phyloP scores from a whole-genome alignment of 805 yeast genomes.

The Zygotorulaspora chibaensis region DNA sequence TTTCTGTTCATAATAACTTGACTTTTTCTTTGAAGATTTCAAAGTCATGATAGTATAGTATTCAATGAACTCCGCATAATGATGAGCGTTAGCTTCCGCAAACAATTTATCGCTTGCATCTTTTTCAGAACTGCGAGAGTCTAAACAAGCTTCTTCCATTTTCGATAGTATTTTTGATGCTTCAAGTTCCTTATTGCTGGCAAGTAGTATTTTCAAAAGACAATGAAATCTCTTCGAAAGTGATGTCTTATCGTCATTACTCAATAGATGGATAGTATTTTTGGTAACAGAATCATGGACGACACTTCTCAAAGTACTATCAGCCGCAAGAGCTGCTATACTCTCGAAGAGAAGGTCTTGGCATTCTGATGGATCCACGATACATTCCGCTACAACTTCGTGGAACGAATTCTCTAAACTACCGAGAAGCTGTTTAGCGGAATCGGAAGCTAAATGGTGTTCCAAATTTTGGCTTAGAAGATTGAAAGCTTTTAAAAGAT shows the following conservation, averaged over 20 bases:
- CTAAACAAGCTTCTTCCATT: constrained; percentile 30
- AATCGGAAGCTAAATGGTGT: constrained; percentile 8
- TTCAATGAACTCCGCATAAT: constrained; percentile 40
- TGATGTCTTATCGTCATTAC: constrained; percentile 9
- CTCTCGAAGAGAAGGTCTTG: constrained; percentile 21
- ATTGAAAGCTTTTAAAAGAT: constrained; percentile 24
- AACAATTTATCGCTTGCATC: constrained; percentile 21
- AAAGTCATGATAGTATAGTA: constrained; percentile 26
- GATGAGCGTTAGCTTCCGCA: constrained; percentile 40
- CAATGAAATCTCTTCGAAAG: constrained; percentile 24
- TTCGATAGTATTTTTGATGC: constrained; percentile 35
- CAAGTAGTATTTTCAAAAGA: constrained; percentile 28
- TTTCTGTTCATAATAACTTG: constrained; percentile 21
- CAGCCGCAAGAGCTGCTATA: constrained; percentile 15
- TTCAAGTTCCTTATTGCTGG: constrained; percentile 20
- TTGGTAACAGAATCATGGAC: constrained; percentile 17
- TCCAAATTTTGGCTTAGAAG: constrained; percentile 18
- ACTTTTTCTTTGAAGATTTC: constrained; percentile 1
- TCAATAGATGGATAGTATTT: constrained; percentile 9
- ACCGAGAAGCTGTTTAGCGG: constrained; percentile 7
- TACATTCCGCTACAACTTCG: constrained; percentile 17
- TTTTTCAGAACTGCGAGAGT: constrained; percentile 1
- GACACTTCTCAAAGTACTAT: constrained; percentile 15
- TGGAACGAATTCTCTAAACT: constrained; percentile 14
- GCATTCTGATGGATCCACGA: constrained; percentile 14